These are phyloP conservation scores for Luffa aegyptiaca DNA, from an alignment of 306 rosid genomes.

Conservation along the genomic window DNA sequence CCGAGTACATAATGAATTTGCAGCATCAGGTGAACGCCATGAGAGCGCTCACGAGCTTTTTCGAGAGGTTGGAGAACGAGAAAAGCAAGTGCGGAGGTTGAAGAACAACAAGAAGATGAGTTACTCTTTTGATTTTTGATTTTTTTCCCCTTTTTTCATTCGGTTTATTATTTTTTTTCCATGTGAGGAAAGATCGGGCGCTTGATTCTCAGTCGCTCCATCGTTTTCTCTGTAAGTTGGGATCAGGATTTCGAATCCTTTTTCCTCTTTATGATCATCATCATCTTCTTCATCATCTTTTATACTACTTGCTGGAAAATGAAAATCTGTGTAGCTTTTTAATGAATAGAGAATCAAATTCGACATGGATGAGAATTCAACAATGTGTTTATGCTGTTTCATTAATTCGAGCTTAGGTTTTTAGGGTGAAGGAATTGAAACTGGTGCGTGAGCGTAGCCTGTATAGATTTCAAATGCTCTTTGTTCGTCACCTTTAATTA, in stretches of 20 bases:
- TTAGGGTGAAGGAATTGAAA: not conserved
- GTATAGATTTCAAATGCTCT: not conserved
- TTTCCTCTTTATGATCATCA: not conserved
- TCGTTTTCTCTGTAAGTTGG: not conserved
- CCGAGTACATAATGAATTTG: conserved; percentile 62
- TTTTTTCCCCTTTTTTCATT: not conserved
- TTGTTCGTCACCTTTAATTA: not conserved
- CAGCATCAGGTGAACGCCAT: conserved; percentile 67
- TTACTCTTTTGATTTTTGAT: not conserved
- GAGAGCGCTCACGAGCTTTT: conserved; percentile 46
- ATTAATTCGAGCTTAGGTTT: not conserved
- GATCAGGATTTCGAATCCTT: not conserved
- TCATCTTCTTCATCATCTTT: not conserved
- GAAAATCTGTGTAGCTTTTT: conserved; percentile 2
- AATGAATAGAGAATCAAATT: conserved; percentile 8
- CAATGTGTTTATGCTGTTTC: not conserved
- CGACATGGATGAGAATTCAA: not conserved
- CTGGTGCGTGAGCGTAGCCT: too few relatives aligned
- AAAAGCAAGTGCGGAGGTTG: conserved; percentile 61
- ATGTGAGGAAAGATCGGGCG: not conserved
- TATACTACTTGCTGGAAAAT: not conserved
- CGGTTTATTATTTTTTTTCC: not conserved
- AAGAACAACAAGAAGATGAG: not conserved
- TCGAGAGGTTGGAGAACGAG: conserved; percentile 55
- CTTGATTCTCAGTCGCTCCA: not conserved